Conservation (phyloP, 257 asterid species). For the Capsicum rhomboideum region DNA sequence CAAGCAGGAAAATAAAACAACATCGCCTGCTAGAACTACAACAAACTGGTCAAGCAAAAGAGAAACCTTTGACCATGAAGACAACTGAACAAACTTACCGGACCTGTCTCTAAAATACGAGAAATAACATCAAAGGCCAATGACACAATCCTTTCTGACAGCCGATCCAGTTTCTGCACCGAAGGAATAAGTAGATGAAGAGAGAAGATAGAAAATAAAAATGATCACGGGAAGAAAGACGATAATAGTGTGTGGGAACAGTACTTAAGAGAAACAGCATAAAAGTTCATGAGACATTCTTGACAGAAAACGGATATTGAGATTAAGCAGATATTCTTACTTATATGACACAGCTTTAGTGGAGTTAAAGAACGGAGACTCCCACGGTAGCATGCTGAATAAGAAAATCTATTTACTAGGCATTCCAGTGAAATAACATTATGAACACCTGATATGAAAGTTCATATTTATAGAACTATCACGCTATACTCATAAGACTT, state of each 20-base stretch:
- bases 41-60: background rate
- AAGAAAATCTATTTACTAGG: background rate
- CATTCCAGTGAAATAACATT: background rate
- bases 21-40: background rate
- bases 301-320: background rate
- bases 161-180: slow-evolving; percentile 26
- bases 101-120: slow-evolving; percentile 33
- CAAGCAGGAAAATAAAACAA: background rate
- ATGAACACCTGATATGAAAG: background rate
- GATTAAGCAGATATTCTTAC: background rate
- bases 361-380: background rate
- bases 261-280: slow-evolving; percentile 4
- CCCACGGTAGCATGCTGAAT: background rate
- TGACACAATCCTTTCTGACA: slow-evolving; percentile 30
- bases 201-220: background rate
- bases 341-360: background rate
- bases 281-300: background rate
- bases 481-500: background rate
- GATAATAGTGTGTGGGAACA: background rate
- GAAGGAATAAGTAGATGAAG: background rate
- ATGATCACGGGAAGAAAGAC: background rate
- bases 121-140: slow-evolving; percentile 33
- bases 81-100: slow-evolving; percentile 16
- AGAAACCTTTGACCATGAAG: background rate
- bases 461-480: background rate